Evolutionary conservation across 2,329 filamentous ascomycete genomes (phyloP).

Genomic region (Thelonectria rubi): DNA sequence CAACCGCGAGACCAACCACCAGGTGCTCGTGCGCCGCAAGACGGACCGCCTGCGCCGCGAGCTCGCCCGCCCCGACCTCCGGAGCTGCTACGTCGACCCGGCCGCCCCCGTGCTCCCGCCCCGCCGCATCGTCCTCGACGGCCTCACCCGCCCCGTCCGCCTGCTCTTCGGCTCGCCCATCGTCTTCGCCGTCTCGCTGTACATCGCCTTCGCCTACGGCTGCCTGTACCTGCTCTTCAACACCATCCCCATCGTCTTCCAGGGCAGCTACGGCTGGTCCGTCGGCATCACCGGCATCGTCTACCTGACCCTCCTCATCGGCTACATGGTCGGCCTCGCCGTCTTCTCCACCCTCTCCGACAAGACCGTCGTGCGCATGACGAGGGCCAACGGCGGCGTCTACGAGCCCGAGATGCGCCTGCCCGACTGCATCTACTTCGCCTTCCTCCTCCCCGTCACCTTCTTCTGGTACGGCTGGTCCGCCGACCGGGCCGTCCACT

Average conservation of each 20-base stretch:
- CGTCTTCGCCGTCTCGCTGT: constrained; percentile 56
- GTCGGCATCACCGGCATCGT: constrained; percentile 58
- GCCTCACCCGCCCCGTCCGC: constrained; percentile 61
- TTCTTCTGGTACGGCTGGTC: constrained; percentile 51
- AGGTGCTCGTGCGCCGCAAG: constrained; percentile 61
- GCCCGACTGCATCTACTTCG: constrained; percentile 45
- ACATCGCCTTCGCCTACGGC: constrained; percentile 62
- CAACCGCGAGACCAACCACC: constrained; percentile 53
- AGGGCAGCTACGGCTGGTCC: constrained; percentile 56
- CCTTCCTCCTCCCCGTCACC: constrained; percentile 45
- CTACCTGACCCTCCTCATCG: constrained; percentile 58
- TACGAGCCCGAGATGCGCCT: constrained; percentile 49
- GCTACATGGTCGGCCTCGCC: constrained; percentile 52
- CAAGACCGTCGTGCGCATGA: constrained; percentile 55
- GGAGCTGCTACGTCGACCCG: constrained; percentile 57
- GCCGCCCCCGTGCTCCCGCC: constrained; percentile 34
- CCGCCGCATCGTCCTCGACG: constrained; percentile 53
- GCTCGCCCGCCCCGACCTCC: constrained; percentile 52
- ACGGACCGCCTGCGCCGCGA: constrained; percentile 55
- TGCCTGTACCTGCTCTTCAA: constrained; percentile 64
- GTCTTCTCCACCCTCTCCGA: constrained; percentile 57
- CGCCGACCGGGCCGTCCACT: constrained; percentile 44
- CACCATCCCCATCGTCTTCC: constrained; percentile 61
- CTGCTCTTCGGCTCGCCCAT: constrained; percentile 60
- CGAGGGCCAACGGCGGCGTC: constrained; percentile 52